Conservation (phyloP, 495 filamentous ascomycete genomes). For the Bathelium albidoporum region DNA sequence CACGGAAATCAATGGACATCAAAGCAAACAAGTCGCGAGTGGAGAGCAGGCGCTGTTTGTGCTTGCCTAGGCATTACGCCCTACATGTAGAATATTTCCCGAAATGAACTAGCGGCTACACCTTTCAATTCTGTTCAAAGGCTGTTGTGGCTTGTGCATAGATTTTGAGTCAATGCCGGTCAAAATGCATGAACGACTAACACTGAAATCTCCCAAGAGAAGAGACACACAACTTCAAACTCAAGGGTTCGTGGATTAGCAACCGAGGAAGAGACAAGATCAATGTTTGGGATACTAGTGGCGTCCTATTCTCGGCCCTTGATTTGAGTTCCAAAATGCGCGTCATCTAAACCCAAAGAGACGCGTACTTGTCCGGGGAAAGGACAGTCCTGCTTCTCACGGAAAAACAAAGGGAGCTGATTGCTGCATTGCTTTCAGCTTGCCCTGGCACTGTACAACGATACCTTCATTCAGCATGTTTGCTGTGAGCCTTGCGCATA, state of each 20-base stretch:
- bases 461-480: neutral
- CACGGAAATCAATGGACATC: neutral
- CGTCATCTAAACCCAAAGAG: no score
- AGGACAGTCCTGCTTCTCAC: neutral
- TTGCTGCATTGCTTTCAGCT: neutral
- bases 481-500: neutral
- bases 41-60: neutral
- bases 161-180: no score
- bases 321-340: no score
- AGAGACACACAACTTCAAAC: no score
- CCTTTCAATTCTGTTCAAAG: no score
- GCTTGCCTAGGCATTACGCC: neutral
- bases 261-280: no score
- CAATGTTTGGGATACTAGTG: no score
- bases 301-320: no score
- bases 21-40: neutral
- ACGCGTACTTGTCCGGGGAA: neutral
- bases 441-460: neutral
- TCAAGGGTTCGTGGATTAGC: no score
- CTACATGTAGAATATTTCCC: neutral
- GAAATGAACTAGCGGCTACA: neutral
- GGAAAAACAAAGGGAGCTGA: neutral
- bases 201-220: no score
- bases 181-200: no score
- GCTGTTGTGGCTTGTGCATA: no score